A percentile compares a stretch with the other conserved stretches of the same genome.
phyloP scores from a whole-genome alignment of 2,329 filamentous ascomycete species.

The Aspergillus felis region DNA sequence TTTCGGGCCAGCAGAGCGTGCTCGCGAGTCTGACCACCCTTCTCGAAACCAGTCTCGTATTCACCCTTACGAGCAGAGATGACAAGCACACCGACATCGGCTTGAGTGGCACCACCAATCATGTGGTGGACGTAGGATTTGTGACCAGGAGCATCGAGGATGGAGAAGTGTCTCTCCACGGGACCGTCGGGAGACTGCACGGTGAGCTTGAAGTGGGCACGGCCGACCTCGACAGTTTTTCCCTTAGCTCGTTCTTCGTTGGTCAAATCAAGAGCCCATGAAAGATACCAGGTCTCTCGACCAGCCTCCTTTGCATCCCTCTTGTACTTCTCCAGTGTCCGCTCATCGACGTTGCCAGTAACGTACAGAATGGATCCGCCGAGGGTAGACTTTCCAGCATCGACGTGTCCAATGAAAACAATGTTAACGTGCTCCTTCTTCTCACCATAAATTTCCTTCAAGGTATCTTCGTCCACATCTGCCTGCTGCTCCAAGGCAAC shows the following conservation, averaged over 20 bases:
- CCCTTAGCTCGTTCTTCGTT: conserved; percentile 95
- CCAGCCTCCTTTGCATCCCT: conserved; percentile 92
- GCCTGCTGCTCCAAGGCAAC: conserved; percentile 78
- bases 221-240: conserved; percentile 95
- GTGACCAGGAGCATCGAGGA: conserved; percentile 93
- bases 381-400: conserved; percentile 95
- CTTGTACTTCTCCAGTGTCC: conserved; percentile 98
- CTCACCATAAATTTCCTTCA: conserved; percentile 94
- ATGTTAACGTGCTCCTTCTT: conserved; percentile 77
- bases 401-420: conserved; percentile 97
- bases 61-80: conserved; percentile 96
- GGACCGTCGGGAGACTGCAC: conserved; percentile 34
- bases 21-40: conserved; percentile 93
- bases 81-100: conserved; percentile 90
- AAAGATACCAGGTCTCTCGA: conserved; percentile 97
- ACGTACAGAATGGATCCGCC: conserved; percentile 89
- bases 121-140: conserved; percentile 98
- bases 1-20: conserved; percentile 98
- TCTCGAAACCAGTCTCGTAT: conserved; percentile 97
- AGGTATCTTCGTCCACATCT: conserved; percentile 75
- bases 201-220: conserved; percentile 86
- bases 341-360: conserved; percentile 98
- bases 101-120: conserved; percentile 93
- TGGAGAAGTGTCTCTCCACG: conserved; percentile 91
- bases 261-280: conserved; percentile 95